A percentile compares a stretch with the other conserved stretches of the same genome.
Conservation (phyloP, 1,284 basidiomycete genomes). For the Sanghuangporus sanghuang region DNA sequence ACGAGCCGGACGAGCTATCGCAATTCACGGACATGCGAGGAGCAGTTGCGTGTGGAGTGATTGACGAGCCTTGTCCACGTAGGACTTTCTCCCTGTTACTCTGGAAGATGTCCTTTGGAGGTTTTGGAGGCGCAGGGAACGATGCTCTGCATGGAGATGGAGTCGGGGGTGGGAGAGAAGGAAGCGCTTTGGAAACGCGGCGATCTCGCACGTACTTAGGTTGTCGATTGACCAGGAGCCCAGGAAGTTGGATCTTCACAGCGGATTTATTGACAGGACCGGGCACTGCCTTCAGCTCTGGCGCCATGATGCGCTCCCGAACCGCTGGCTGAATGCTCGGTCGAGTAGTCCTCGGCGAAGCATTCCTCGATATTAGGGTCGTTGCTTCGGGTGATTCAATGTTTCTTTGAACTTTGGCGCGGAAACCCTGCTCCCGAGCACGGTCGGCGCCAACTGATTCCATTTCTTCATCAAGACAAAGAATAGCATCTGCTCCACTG, state of each 20-base stretch:
- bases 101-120: not conserved
- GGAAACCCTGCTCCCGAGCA: not conserved
- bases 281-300: not conserved
- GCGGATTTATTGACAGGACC: not conserved
- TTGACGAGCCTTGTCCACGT: conserved; percentile 1
- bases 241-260: conserved; percentile 1
- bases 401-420: not conserved
- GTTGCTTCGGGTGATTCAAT: not conserved
- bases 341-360: not conserved
- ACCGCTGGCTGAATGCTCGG: not conserved
- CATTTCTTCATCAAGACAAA: conserved; percentile 1
- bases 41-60: not conserved
- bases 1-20: conserved; percentile 3
- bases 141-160: not conserved
- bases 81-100: conserved; percentile 3
- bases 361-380: not conserved
- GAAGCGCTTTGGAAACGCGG: conserved; percentile 10
- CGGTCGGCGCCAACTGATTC: not conserved
- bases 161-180: conserved; percentile 3
- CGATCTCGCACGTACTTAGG: not conserved
- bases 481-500: conserved; percentile 13
- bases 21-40: not conserved
- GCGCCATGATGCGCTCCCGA: not conserved
- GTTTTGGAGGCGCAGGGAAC: not conserved
- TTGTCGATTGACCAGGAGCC: not conserved